Evolutionary conservation across 805 yeast species (phyloP).

Genomic region (Ogataea ramenticola): DNA sequence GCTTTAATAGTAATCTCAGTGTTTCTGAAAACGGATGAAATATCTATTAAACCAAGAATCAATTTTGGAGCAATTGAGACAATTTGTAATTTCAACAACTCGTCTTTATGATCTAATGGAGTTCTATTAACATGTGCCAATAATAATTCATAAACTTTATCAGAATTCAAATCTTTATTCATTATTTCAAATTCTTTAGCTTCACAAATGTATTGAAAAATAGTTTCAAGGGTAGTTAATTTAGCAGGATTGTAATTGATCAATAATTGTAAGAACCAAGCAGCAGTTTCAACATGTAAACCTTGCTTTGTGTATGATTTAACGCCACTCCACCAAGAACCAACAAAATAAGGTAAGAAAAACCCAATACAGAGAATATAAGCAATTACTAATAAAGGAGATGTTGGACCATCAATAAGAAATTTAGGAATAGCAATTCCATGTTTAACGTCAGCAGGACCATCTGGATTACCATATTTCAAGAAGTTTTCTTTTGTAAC

Average conservation of each 20-base stretch:
- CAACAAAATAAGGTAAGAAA: constrained; percentile 73
- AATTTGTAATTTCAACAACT: constrained; percentile 42
- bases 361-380: constrained; percentile 73
- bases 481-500: constrained; percentile 71
- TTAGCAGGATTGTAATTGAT: constrained; percentile 71
- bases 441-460: constrained; percentile 82
- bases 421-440: constrained; percentile 95
- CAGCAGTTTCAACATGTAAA: constrained; percentile 78
- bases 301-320: constrained; percentile 78
- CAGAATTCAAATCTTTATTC: constrained; percentile 31
- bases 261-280: constrained; percentile 60
- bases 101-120: constrained; percentile 23
- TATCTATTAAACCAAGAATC: constrained; percentile 67
- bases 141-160: constrained; percentile 45
- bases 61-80: constrained; percentile 60
- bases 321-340: constrained; percentile 85
- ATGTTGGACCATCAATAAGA: constrained; percentile 74
- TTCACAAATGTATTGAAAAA: constrained; percentile 52
- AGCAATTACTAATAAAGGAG: constrained; percentile 50
- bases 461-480: constrained; percentile 96
- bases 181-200: constrained; percentile 58
- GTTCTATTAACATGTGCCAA: constrained; percentile 53
- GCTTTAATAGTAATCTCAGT: constrained; percentile 55
- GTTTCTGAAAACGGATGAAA: constrained; percentile 73
- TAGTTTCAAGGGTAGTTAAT: constrained; percentile 47